Evolutionary conservation across 306 rosid genomes (phyloP).

Genomic region (Luffa aegyptiaca): DNA sequence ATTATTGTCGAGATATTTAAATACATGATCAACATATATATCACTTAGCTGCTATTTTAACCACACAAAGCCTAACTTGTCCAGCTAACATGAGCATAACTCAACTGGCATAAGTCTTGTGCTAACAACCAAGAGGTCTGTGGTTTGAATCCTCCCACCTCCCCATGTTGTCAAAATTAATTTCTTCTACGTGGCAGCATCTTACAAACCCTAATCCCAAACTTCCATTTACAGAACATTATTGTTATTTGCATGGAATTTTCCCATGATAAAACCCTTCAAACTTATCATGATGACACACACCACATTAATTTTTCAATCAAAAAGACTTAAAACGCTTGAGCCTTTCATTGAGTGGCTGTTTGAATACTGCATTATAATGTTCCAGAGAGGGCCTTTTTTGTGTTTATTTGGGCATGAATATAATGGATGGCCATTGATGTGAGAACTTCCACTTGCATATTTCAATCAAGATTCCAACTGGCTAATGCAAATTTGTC

Average conservation of each 20-base stretch:
- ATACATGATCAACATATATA: too few relatives aligned
- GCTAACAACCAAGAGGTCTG: too few relatives aligned
- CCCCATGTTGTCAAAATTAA: too few relatives aligned
- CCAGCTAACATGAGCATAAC: too few relatives aligned
- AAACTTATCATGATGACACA: not conserved
- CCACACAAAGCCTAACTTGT: too few relatives aligned
- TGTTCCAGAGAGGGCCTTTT: not conserved
- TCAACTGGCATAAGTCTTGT: too few relatives aligned
- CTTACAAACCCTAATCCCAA: not conserved
- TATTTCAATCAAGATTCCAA: not conserved
- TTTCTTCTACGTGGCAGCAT: not conserved
- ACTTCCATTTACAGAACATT: not conserved
- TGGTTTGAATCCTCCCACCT: too few relatives aligned
- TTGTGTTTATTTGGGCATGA: not conserved
- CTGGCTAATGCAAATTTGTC: not conserved
- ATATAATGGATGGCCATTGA: conserved; percentile 2
- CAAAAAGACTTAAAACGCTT: not conserved
- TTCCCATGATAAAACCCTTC: not conserved
- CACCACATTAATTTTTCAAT: not conserved
- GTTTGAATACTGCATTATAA: not conserved
- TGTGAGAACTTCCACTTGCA: not conserved
- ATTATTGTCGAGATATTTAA: too few relatives aligned
- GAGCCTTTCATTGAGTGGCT: not conserved
- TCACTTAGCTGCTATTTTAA: too few relatives aligned
- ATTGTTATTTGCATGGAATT: not conserved